Base-by-base conservation (phyloP, 805 yeast genomes). In the Yarrowia sp. region DNA sequence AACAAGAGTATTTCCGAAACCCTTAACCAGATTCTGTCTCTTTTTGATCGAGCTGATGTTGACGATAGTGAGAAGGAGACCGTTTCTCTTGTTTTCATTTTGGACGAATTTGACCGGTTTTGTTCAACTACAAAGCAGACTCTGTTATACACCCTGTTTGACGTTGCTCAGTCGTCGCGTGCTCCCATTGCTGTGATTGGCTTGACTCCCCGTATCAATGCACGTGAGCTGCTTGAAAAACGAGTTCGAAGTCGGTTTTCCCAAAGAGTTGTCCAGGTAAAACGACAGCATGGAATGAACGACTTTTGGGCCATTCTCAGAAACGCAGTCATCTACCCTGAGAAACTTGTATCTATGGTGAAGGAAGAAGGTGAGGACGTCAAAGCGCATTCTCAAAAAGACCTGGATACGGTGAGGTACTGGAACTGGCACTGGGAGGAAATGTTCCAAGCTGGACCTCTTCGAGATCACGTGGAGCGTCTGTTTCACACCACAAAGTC, bases 231-330 rank as follows among this genome's bases (percentile, higher is more conserved):
- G 73, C 80, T 95, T 56, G 99, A 95, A 75, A 95, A 94, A 75
- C 83, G 99, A 74, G 98, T 95, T 0, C 84, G 92, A 72, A 89
- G 96, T 69, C 81, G 99, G 72, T 95, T 93, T 76, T 88, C 95
- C 16, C 97, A 94, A 75, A 80, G 97, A 63, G 78, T 89, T 2
- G 82, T 92, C 32, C 83, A 83, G 16, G 80, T 92, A 45, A 84
- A 85, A 35, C 87, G 86, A 63, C 81, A 88, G 0, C 72, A 73
- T 1, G 76, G 80, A 2, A 73, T 86, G 2, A 85, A 83, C 0
- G 83, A 81, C 14, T 90, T 89, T 72, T 79, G 85, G 77, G 74
- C 76, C 1, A 79, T 86, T 19, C 85, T 86, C 14, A 74, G 76
- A 22, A 76, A 82, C 35, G 78, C 82, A 11, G 74, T 89, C 9